phyloP scores from a whole-genome alignment of 768 basidiomycete species.

The Piloderma croceum region DNA sequence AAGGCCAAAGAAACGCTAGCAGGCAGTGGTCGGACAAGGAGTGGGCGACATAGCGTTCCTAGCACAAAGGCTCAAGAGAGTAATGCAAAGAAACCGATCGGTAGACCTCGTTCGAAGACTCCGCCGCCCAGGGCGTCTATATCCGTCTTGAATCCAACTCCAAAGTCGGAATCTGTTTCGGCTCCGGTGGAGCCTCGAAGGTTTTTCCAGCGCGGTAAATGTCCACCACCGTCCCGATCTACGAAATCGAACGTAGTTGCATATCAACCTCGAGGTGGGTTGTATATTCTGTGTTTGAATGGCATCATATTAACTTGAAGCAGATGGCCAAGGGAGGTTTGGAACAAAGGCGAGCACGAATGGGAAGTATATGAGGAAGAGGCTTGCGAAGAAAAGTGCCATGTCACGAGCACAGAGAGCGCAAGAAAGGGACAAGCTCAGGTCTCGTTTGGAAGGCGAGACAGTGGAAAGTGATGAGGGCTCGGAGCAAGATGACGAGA shows the following conservation, averaged over 20 bases:
- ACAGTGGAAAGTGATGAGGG: too few relatives aligned
- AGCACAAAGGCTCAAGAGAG: conserved; percentile 12
- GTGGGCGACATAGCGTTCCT: conserved; percentile 3
- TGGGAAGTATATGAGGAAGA: conserved; percentile 37
- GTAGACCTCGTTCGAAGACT: conserved; percentile 32
- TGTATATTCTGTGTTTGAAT: too few relatives aligned
- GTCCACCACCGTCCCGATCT: too few relatives aligned
- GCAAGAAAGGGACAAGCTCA: conserved; percentile 37
- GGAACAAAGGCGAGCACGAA: conserved; percentile 53
- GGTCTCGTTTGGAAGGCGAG: conserved; percentile 34
- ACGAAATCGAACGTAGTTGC: too few relatives aligned
- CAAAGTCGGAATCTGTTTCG: too few relatives aligned
- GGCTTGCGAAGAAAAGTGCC: conserved; percentile 1
- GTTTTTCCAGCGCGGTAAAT: too few relatives aligned
- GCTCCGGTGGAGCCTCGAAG: too few relatives aligned
- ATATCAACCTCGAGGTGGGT: too few relatives aligned
- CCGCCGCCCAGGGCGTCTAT: too few relatives aligned
- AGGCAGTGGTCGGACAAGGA: not conserved
- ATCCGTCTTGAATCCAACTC: too few relatives aligned
- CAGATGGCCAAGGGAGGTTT: conserved; percentile 67
- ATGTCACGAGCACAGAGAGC: conserved; percentile 36
- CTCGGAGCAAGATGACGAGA: conserved; percentile 14
- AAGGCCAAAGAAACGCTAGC: conserved; percentile 28
- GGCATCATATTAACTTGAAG: too few relatives aligned
- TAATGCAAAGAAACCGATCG: conserved; percentile 26